phyloP scores from a whole-genome alignment of 2,329 filamentous ascomycete genomes.

The Fusarium newnesense region DNA sequence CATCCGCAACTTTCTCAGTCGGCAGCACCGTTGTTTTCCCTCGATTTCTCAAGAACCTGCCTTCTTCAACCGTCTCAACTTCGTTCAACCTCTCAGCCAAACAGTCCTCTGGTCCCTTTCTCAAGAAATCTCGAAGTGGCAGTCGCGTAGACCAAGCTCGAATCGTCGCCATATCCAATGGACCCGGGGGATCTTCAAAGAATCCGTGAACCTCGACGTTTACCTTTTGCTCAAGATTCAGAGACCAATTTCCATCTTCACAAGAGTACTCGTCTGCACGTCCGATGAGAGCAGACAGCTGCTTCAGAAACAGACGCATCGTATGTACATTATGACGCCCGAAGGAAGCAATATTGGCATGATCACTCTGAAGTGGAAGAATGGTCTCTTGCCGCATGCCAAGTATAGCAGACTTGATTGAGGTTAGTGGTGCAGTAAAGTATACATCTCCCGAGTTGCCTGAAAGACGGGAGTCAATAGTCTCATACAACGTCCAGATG shows the following conservation, averaged over 20 bases:
- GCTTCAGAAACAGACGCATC: constrained; percentile 53
- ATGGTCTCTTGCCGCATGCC: constrained; percentile 63
- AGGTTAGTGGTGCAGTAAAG: constrained; percentile 69
- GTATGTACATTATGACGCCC: constrained; percentile 61
- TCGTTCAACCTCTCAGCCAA: constrained; percentile 62
- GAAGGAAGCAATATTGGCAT: constrained; percentile 65
- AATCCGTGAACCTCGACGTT: constrained; percentile 68
- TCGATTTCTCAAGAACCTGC: constrained; percentile 44
- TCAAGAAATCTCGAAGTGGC: constrained; percentile 64
- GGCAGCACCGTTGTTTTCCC: constrained; percentile 43
- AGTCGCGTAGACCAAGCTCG: constrained; percentile 63
- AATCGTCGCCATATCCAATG: constrained; percentile 50
- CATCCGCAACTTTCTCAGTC: neutral
- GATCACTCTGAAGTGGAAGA: constrained; percentile 64
- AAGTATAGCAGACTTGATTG: constrained; percentile 64
- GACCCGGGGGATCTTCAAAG: constrained; percentile 62
- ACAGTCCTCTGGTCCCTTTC: constrained; percentile 65
- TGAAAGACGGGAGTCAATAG: constrained; percentile 67
- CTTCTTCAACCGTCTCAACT: constrained; percentile 47
- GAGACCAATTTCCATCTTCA: constrained; percentile 53
- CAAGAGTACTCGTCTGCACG: constrained; percentile 48
- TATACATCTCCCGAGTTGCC: constrained; percentile 59
- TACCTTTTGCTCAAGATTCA: constrained; percentile 63
- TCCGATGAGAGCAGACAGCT: constrained; percentile 48
- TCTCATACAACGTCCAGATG: constrained; percentile 73